A percentile compares a stretch with the other conserved stretches of the same genome.
These are phyloP conservation scores for Chaetothyriales sp. DNA, from an alignment of 2,329 filamentous ascomycete genomes.

Conservation along the genomic window DNA sequence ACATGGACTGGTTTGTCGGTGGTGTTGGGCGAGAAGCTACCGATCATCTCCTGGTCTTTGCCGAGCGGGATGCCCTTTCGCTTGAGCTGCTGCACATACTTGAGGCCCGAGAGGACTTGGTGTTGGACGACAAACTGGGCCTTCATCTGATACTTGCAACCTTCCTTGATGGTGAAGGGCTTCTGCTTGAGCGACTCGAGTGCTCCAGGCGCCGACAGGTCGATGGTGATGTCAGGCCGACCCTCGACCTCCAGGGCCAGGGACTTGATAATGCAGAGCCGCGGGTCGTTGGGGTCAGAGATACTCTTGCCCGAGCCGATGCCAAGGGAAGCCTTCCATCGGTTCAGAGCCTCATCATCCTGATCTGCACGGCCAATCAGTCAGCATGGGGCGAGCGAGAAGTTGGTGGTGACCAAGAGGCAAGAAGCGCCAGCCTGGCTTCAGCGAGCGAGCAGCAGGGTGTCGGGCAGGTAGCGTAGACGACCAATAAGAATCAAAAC, in stretches of 20 bases:
- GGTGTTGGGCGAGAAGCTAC: constrained; percentile 87
- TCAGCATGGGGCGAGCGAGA: background rate
- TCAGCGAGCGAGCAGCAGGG: constrained; percentile 15
- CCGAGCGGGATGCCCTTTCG: constrained; percentile 71
- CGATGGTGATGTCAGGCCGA: constrained; percentile 73
- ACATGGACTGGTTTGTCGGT: constrained; percentile 71
- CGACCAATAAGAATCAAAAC: background rate
- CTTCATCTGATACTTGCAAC: constrained; percentile 84
- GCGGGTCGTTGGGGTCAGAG: constrained; percentile 65
- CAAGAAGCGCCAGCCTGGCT: background rate
- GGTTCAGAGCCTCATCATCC: constrained; percentile 84
- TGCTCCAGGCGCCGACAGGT: constrained; percentile 61
- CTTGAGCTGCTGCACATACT: constrained; percentile 92
- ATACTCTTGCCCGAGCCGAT: constrained; percentile 58
- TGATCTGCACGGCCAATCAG: constrained; percentile 33
- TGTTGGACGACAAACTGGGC: constrained; percentile 92
- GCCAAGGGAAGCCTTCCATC: constrained; percentile 94
- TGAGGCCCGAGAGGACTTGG: constrained; percentile 84
- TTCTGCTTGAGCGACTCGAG: constrained; percentile 70
- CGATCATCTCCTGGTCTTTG: constrained; percentile 98
- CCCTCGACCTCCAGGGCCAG: constrained; percentile 78
- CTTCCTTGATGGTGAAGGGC: constrained; percentile 97
- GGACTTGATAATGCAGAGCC: constrained; percentile 84
- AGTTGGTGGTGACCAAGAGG: background rate
- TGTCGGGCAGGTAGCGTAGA: background rate